A percentile compares a stretch with the other conserved stretches of the same genome.
Evolutionary conservation across 768 basidiomycete species (phyloP).

Genomic region (Steccherinum ochraceum): DNA sequence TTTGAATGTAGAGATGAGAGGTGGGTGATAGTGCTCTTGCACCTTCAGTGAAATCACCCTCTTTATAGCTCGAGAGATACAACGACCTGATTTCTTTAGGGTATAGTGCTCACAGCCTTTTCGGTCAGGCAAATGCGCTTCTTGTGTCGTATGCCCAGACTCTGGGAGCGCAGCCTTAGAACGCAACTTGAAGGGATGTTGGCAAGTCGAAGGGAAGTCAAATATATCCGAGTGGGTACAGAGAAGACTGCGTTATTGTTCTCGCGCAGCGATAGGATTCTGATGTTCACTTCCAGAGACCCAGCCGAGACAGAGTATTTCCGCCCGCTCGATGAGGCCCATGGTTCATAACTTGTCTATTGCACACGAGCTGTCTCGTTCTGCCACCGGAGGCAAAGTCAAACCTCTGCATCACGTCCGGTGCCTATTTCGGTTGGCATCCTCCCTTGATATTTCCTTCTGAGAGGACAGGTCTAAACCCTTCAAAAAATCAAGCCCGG

Average conservation of each 20-base stretch:
- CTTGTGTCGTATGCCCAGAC: neutral
- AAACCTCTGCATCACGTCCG: too few species aligned
- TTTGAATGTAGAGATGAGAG: neutral
- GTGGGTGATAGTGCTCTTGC: neutral
- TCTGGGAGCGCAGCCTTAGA: neutral
- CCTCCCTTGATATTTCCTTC: too few species aligned
- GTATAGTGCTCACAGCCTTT: neutral
- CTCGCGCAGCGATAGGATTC: neutral
- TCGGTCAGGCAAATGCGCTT: neutral
- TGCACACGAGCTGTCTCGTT: neutral
- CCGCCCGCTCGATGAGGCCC: neutral
- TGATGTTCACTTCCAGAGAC: neutral
- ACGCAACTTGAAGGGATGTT: neutral
- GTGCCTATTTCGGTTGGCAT: too few species aligned
- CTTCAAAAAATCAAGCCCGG: too few species aligned
- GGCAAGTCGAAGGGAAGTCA: neutral
- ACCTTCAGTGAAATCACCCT: neutral
- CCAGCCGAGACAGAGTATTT: neutral
- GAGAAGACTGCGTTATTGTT: neutral
- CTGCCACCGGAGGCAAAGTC: too few species aligned
- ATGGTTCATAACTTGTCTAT: too few species aligned
- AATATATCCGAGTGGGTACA: neutral
- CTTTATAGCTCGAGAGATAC: neutral
- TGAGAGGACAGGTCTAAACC: too few species aligned
- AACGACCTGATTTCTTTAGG: neutral